Conservation (phyloP, 805 yeast genomes). For the Wickerhamomyces hampshirensis region DNA sequence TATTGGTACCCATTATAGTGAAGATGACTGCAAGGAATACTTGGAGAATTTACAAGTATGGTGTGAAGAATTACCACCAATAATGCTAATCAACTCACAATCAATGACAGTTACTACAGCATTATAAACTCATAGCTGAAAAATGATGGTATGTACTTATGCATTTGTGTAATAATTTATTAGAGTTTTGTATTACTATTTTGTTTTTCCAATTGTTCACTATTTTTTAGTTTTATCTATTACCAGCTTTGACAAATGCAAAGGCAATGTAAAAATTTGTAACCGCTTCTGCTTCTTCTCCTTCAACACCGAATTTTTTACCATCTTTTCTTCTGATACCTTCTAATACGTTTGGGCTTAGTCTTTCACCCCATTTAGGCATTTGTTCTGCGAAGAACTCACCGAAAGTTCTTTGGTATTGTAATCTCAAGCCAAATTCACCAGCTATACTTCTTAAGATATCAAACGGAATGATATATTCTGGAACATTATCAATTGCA, state of each 20-base stretch:
- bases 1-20: conserved; percentile 72
- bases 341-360: conserved; percentile 58
- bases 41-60: conserved; percentile 72
- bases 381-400: conserved; percentile 80
- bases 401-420: conserved; percentile 70
- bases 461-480: conserved; percentile 94
- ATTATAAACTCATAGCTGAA: conserved; percentile 33
- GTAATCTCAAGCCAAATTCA: conserved; percentile 71
- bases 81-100: conserved; percentile 79
- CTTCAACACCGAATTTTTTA: conserved; percentile 83
- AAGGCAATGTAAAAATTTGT: conserved; percentile 76
- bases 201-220: background rate
- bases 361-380: conserved; percentile 53
- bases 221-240: background rate
- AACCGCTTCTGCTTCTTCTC: conserved; percentile 82
- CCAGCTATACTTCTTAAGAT: conserved; percentile 77
- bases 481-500: conserved; percentile 96
- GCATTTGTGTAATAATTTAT: no score
- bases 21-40: conserved; percentile 67
- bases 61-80: conserved; percentile 81
- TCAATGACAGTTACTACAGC: conserved; percentile 96
- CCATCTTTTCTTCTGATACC: conserved; percentile 64
- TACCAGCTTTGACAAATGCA: conserved; percentile 60
- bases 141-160: background rate
- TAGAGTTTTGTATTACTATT: background rate